Percentiles rank a stretch among this genome's conserved stretches.
Conservation (phyloP, 305 asterid species). For the Nicotiana rustica region DNA sequence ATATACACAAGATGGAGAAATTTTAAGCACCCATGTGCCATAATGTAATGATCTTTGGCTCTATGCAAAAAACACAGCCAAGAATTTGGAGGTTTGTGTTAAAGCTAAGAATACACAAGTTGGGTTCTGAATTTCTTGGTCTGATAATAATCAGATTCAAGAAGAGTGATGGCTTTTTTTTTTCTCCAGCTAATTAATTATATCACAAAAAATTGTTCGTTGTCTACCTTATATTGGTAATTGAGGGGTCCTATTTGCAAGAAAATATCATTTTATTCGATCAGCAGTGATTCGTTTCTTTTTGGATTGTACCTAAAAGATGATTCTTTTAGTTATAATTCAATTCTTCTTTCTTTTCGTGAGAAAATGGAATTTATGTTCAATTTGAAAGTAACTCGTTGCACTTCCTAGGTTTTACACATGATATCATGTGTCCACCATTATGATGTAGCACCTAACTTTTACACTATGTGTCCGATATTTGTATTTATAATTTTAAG, state of each 20-base stretch:
- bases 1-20: background rate
- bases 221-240: constrained; percentile 24
- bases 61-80: constrained; percentile 31
- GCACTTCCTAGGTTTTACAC: background rate
- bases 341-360: background rate
- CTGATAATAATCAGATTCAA: background rate
- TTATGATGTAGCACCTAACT: background rate
- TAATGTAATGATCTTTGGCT: background rate
- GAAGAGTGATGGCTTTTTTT: background rate
- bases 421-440: background rate
- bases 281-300: constrained; percentile 23
- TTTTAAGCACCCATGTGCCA: constrained; percentile 11
- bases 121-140: constrained; percentile 5
- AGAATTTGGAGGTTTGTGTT: constrained; percentile 25
- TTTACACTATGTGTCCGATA: no score
- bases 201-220: background rate
- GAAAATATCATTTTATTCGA: background rate
- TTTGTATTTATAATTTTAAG: no score
- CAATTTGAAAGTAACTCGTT: background rate
- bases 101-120: constrained; percentile 17
- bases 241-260: background rate
- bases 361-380: background rate
- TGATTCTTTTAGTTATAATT: background rate
- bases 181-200: background rate
- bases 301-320: background rate